Evolutionary conservation across 2,329 filamentous ascomycete genomes (phyloP).

Genomic region (Pestalotiopsis sp.): DNA sequence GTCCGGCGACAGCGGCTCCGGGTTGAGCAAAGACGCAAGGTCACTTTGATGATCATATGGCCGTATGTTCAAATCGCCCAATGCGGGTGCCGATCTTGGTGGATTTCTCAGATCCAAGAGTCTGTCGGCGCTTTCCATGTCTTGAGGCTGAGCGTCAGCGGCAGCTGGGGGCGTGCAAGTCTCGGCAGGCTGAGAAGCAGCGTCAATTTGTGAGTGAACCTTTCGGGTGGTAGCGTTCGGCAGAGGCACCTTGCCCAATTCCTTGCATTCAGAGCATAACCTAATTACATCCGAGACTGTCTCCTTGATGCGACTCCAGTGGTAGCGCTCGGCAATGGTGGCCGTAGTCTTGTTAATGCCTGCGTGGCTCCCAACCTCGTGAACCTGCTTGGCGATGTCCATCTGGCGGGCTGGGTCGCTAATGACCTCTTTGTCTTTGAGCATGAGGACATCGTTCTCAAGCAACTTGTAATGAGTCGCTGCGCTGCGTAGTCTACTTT

Average conservation of each 20-base stretch:
- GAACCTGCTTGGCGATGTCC: slow-evolving; percentile 79
- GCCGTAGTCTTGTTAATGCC: slow-evolving; percentile 99
- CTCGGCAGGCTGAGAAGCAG: not conserved
- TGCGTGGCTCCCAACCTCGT: slow-evolving; percentile 72
- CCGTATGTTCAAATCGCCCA: slow-evolving; percentile 31
- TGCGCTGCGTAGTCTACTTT: slow-evolving; percentile 89
- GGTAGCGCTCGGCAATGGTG: slow-evolving; percentile 88
- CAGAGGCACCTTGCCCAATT: slow-evolving; percentile 62
- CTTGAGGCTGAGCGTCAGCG: not conserved
- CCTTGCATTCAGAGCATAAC: slow-evolving; percentile 89
- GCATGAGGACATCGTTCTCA: slow-evolving; percentile 81
- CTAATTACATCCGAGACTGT: slow-evolving; percentile 94
- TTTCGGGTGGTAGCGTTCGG: slow-evolving; percentile 16
- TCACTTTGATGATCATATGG: slow-evolving; percentile 52
- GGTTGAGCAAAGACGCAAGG: slow-evolving; percentile 47
- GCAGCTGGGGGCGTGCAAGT: not conserved
- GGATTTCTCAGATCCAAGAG: slow-evolving; percentile 19
- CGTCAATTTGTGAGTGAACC: slow-evolving; percentile 15
- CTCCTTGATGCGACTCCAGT: slow-evolving; percentile 98
- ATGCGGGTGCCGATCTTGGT: slow-evolving; percentile 26
- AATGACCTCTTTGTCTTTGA: slow-evolving; percentile 97
- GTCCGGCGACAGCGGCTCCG: slow-evolving; percentile 19
- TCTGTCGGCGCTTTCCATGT: slow-evolving; percentile 14
- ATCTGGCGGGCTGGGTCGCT: slow-evolving; percentile 88
- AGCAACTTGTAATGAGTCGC: slow-evolving; percentile 92